Evolutionary conservation across 768 basidiomycete genomes (phyloP), one percentile per base, ranked within the genome.

Genomic region (Tulasnella calospora): DNA sequence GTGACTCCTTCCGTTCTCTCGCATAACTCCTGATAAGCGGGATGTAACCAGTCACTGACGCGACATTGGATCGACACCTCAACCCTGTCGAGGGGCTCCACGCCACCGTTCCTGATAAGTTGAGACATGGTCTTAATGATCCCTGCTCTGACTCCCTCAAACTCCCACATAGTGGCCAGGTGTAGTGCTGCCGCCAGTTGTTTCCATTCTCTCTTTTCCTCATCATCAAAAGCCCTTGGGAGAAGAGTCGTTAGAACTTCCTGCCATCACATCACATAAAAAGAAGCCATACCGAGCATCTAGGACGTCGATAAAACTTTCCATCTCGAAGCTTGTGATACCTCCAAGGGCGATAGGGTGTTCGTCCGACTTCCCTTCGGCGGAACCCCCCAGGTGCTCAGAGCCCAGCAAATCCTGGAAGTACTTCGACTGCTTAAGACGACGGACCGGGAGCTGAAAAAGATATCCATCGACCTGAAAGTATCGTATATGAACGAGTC

Each of bases 141-240:
- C 40, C 23, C 44, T 27, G 40, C 30, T 55, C 44, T 23, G 27
- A 35, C 30, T n/a, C 9, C 19, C 23, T 78, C 40, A n/a, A 71
- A 73, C 7, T 78, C 36, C 77, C 77, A 78, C 77, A 78, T 78
- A 19, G 77, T 78, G 4, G 77, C 21, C 30, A 78, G 71, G 69
- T 72, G 71, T 6, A 72, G 71, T 17, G 71, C 71, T 33, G 67
- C 70, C 23, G 69, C n/a, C 2, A 17, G 30, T 38, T 72, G 77
- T 35, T 78, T 35, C 51, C 73, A 47, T 8, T 47, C 40, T 12
- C 73, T 33, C 46, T 17, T 44, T n/a, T 10, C n/a, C 15, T 44
- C 73, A 8, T 47, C 10, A 51, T 44, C 44, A 17, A 55, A 47
- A 55, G n/a, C 15, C 44, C 44, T 35, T 30, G 8, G 33, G 73